Evolutionary conservation across 768 basidiomycete genomes (phyloP), one percentile per base, ranked within the genome.

Genomic region (Boletus coccyginus): DNA sequence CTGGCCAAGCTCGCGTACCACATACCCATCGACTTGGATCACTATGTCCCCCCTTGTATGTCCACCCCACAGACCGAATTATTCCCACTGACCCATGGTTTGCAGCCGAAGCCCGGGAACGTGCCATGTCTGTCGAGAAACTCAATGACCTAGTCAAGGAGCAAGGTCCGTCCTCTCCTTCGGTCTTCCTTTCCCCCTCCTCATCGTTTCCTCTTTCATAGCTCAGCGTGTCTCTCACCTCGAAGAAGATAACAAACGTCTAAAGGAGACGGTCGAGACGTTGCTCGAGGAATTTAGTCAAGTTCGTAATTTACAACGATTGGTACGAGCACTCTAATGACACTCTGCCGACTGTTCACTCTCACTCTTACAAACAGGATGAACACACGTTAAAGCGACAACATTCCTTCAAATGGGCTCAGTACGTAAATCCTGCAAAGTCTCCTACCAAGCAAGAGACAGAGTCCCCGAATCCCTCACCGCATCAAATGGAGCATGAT

Each of bases 31-130:
- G 91, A 92, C 56, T 76, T 87, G 39, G 88, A 90, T 59, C 82
- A 92, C 64, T 97, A 93, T 69, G 82, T 94, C 14, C 94, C 94
- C 10, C 92, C 92, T 55, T 94, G 94, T 93, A 66, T 66, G 91
- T 75, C 46, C 46, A 42, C 41, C 50, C 43, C 50, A 31, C 24
- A 21, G n/a, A 5, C 49, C 12, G 2, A 27, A 27, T 52, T 36
- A 39, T 44, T 42, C 39, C 13, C 24, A n/a, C 32, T 48, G 33
- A 58, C 9, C 10, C 32, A 33, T 47, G 8, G 55, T 32, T 47
- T 40, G 24, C 60, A 88, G 87, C 86, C 35, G 85, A 87, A 68
- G 77, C 74, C 8, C 80, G 80, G 39, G 87, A 84, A 57, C 78
- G 78, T 38, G 74, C 73, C 21, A 59, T 86, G 17, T 85, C 84